These are phyloP conservation scores for Penicillium riverlandense DNA, from an alignment of 495 filamentous ascomycete genomes.

Conservation along the genomic window DNA sequence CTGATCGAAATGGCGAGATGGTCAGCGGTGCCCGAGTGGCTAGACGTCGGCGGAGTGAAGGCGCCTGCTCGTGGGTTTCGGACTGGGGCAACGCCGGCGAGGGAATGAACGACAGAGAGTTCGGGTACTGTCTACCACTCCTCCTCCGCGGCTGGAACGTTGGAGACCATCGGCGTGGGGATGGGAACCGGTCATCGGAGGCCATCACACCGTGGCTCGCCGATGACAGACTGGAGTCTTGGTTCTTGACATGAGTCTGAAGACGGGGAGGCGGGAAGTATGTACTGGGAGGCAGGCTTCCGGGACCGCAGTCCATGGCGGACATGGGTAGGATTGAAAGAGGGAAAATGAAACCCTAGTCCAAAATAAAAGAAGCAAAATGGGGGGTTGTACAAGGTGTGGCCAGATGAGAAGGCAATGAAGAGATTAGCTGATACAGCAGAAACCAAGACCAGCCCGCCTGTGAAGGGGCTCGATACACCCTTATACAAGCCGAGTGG, in stretches of 20 bases:
- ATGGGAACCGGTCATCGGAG: constrained; percentile 13
- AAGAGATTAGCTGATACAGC: not conserved
- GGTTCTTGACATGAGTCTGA: constrained; percentile 18
- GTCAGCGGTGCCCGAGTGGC: constrained; percentile 18
- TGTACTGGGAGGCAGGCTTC: constrained; percentile 10
- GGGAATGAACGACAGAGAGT: constrained; percentile 18
- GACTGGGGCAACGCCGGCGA: constrained; percentile 9
- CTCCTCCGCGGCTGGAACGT: constrained; percentile 21
- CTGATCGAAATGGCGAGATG: constrained; percentile 39
- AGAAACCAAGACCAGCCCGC: not conserved
- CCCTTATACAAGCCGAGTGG: constrained; percentile 22
- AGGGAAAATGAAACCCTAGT: constrained; percentile 4
- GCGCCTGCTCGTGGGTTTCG: constrained; percentile 22
- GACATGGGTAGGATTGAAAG: constrained; percentile 15
- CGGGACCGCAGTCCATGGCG: constrained; percentile 14
- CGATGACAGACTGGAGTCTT: constrained; percentile 13
- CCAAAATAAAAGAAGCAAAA: constrained; percentile 12
- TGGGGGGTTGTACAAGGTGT: constrained; percentile 13
- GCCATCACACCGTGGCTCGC: constrained; percentile 16
- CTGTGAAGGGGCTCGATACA: constrained; percentile 20
- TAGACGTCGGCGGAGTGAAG: constrained; percentile 18
- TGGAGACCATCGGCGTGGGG: constrained; percentile 23
- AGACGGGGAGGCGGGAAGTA: constrained; percentile 13
- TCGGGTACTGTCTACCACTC: constrained; percentile 21
- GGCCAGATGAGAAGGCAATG: constrained; percentile 17